Conservation (phyloP, 805 yeast species). For the Wickerhamomyces hampshirensis region DNA sequence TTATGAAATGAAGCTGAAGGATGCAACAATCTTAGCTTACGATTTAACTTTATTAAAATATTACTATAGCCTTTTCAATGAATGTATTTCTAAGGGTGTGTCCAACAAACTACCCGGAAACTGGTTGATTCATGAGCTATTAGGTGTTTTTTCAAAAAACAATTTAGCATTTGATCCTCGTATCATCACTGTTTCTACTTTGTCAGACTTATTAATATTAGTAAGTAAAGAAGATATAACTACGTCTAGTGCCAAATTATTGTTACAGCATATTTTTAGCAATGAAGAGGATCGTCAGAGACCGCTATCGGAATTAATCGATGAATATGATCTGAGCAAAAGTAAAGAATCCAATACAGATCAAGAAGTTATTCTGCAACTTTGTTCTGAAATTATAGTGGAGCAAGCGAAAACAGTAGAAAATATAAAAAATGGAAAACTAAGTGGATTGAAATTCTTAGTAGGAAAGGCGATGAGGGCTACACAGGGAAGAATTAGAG, state of each 20-base stretch:
- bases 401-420: conserved; percentile 48
- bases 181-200: conserved; percentile 34
- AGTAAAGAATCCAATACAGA: conserved; percentile 30
- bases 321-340: conserved; percentile 45
- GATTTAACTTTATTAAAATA: conserved; percentile 47
- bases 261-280: conserved; percentile 58
- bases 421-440: conserved; percentile 46
- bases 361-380: conserved; percentile 26
- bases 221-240: conserved; percentile 47
- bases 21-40: conserved; percentile 65
- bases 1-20: conserved; percentile 58
- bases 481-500: conserved; percentile 55
- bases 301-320: conserved; percentile 42
- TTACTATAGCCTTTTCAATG: conserved; percentile 41
- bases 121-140: conserved; percentile 79
- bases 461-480: conserved; percentile 83
- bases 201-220: conserved; percentile 52
- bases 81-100: conserved; percentile 21
- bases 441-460: conserved; percentile 64
- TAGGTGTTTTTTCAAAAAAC: conserved; percentile 62
- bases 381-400: conserved; percentile 34
- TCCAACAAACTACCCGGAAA: conserved; percentile 48
- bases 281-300: conserved; percentile 34
- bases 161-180: conserved; percentile 30
- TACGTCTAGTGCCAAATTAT: conserved; percentile 58